Conservation (phyloP, 2,329 filamentous ascomycete genomes). For the Botryotinia globosa region DNA sequence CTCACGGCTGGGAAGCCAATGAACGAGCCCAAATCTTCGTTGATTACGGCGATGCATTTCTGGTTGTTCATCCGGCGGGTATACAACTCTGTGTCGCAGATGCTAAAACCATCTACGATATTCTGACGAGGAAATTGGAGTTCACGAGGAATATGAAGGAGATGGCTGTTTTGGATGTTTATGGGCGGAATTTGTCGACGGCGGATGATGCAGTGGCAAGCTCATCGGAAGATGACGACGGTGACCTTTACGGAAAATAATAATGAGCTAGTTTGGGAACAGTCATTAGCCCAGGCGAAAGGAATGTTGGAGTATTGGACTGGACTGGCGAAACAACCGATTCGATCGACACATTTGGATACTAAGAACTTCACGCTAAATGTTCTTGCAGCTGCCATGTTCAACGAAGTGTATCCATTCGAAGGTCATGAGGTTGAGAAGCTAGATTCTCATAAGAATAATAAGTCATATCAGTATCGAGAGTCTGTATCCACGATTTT, state of each 20-base stretch:
- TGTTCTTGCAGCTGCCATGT: conserved; percentile 11
- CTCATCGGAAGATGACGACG: conserved; percentile 11
- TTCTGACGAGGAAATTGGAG: background rate
- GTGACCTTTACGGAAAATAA: conserved; percentile 5
- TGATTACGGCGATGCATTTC: conserved; percentile 7
- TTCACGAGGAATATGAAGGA: conserved; percentile 12
- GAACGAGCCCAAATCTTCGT: background rate
- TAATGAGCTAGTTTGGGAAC: conserved; percentile 5
- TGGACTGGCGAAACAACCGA: background rate
- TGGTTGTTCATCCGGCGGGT: background rate
- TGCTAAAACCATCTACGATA: background rate
- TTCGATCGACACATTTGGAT: conserved; percentile 2
- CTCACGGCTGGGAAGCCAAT: conserved; percentile 13
- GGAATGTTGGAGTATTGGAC: conserved; percentile 10
- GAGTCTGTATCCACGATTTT: conserved; percentile 6
- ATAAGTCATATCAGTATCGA: conserved; percentile 11
- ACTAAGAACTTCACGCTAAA: background rate
- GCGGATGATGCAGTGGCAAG: background rate
- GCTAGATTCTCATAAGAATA: background rate
- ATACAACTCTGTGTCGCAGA: conserved; percentile 4
- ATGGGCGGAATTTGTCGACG: background rate
- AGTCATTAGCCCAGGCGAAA: background rate
- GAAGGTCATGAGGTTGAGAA: background rate
- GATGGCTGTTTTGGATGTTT: conserved; percentile 9
- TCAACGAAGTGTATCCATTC: conserved; percentile 16